phyloP scores from a whole-genome alignment of 2,329 filamentous ascomycete species.

The Fusarium proliferatum region DNA sequence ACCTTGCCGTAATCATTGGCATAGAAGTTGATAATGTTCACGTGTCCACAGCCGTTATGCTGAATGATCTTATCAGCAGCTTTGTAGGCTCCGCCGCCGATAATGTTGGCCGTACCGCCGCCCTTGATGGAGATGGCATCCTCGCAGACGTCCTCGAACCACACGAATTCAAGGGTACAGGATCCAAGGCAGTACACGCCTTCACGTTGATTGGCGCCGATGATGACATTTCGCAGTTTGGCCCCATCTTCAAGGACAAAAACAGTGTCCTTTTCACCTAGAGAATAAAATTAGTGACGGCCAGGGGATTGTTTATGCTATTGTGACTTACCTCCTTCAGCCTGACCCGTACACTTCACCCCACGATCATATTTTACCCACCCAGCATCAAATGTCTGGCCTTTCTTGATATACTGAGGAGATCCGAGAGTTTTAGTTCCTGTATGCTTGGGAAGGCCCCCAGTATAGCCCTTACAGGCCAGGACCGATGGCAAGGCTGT shows the following conservation, averaged over 20 bases:
- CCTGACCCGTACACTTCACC: slow-evolving; percentile 54
- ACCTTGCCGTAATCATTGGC: slow-evolving; percentile 60
- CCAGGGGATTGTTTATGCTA: rapidly evolving
- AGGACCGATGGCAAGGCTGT: slow-evolving; percentile 45
- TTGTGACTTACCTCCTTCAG: slow-evolving; percentile 53
- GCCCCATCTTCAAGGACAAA: slow-evolving; percentile 56
- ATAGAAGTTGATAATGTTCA: slow-evolving; percentile 52
- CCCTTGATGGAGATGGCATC: slow-evolving; percentile 36
- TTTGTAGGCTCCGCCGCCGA: slow-evolving; percentile 57
- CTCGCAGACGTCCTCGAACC: slow-evolving; percentile 62
- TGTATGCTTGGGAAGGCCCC: slow-evolving; percentile 47
- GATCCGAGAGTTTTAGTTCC: slow-evolving; percentile 42
- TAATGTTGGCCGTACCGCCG: slow-evolving; percentile 52
- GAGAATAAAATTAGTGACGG: too few relatives aligned
- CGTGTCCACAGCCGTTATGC: slow-evolving; percentile 59
- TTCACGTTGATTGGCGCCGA: slow-evolving; percentile 58
- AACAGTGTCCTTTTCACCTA: slow-evolving; percentile 50
- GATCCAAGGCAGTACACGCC: slow-evolving; percentile 58
- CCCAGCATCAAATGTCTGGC: slow-evolving; percentile 47
- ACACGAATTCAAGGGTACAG: slow-evolving; percentile 59
- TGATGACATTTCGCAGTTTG: slow-evolving; percentile 58
- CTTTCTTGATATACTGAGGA: slow-evolving; percentile 46
- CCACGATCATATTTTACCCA: slow-evolving; percentile 55
- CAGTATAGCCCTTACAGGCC: slow-evolving; percentile 45
- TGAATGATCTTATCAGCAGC: slow-evolving; percentile 60